Base-by-base conservation (phyloP, 352 stramenopile genomes). In the Globisporangium rhizosaccharum region DNA sequence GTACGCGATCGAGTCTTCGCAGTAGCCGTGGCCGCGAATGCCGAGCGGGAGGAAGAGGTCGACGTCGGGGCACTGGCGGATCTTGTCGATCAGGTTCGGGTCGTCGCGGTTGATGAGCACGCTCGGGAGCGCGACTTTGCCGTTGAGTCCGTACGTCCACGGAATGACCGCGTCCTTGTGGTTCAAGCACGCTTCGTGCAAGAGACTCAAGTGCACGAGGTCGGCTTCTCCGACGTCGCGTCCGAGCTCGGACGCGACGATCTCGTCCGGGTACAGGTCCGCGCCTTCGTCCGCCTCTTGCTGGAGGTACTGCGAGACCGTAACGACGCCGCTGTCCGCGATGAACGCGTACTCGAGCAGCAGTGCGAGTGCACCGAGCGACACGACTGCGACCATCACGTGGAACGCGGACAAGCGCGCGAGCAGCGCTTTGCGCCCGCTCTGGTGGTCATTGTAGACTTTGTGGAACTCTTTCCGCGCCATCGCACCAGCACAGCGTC, bases 1-100 rank as follows among this genome's bases (percentile, higher is more conserved):
- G 57, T 89, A 91, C 2, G 65, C 77, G 28, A 73, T 67, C 0
- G 67, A 73, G 62, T 91, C 82, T 62, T 91, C 82, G 63, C 82
- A 91, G 57, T 91, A 76, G 9, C 72, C 64, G 26, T 73, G 69
- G 30, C 69, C 73, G 26, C 77, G 64, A 26, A 85, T 53, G 0
- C 64, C 54, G 0, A 44, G 58, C 0, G 82, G 78, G 3, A 87
- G 47, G 65, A 79, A 90, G n/a, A 90, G 51, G 54, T 92, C 82
- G 44, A 92, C 53, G n/a, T 80, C 71, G 0, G 79, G 70, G 49
- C 82, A 92, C 56, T 84, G 59, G 12, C 60, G 64, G n/a, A 91
- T 65, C 20, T 73, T 56, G 7, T 77, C 61, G 11, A 89, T 30
- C 45, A 89, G 48, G 5, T 64, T 10, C 25, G 73, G 66, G 59